Conservation (phyloP, 2,329 filamentous ascomycete genomes). For the Karstenula rhodostoma region DNA sequence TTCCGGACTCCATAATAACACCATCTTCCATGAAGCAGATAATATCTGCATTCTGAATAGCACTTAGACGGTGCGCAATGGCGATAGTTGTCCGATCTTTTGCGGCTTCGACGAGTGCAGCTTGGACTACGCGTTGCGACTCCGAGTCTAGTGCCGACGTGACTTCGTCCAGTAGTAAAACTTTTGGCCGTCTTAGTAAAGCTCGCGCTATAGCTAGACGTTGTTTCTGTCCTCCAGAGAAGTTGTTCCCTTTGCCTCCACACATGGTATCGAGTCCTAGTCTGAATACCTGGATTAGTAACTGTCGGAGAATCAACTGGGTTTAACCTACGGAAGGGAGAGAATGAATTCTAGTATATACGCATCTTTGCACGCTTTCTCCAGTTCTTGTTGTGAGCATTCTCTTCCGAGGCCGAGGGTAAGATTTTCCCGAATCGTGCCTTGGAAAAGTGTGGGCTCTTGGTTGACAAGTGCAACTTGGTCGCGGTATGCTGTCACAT, state of each 20-base stretch:
- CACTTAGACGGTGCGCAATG: slow-evolving; percentile 81
- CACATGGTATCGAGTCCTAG: no score
- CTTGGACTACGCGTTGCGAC: slow-evolving; percentile 72
- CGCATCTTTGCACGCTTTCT: no score
- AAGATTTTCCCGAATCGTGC: slow-evolving; percentile 71
- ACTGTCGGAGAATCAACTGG: slow-evolving; percentile 62
- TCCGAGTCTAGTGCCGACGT: slow-evolving; percentile 85
- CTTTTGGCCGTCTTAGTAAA: slow-evolving; percentile 79
- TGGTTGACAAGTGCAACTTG: slow-evolving; percentile 71
- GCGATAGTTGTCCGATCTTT: slow-evolving; percentile 71
- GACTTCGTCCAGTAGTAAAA: slow-evolving; percentile 86
- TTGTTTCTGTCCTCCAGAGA: slow-evolving; percentile 73
- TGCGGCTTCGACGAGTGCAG: slow-evolving; percentile 66
- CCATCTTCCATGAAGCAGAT: slow-evolving; percentile 82
- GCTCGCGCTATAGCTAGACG: slow-evolving; percentile 75
- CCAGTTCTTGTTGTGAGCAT: no score
- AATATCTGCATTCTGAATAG: slow-evolving; percentile 85
- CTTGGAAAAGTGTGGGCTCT: slow-evolving; percentile 70
- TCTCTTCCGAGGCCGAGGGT: no score
- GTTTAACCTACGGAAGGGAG: slow-evolving; percentile 71
- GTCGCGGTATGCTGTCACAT: slow-evolving; percentile 64
- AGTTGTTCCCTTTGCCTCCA: no score
- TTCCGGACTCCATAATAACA: slow-evolving; percentile 79
- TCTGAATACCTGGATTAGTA: slow-evolving; percentile 51
- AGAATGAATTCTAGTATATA: no score